Percentiles rank a stretch among this genome's conserved stretches.
Conservation (phyloP, 345 rosid genomes). For the Citrus medica region DNA sequence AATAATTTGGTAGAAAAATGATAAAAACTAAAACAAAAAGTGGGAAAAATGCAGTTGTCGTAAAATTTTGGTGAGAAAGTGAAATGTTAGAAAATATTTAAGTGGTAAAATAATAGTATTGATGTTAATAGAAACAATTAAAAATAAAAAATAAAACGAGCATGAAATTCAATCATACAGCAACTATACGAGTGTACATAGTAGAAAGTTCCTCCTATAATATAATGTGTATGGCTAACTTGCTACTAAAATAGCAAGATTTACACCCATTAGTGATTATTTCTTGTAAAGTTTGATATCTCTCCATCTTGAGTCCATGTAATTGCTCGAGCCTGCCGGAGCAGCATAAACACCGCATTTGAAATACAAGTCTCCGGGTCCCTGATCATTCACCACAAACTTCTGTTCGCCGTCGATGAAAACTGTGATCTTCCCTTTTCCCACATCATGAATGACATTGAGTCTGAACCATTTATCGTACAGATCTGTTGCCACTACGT, state of each 20-base stretch:
- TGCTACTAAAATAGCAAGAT: background rate
- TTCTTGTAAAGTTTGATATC: slow-evolving; percentile 36
- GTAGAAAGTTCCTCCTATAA: background rate
- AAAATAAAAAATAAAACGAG: background rate
- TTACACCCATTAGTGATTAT: background rate
- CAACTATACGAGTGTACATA: background rate
- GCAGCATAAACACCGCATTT: slow-evolving; percentile 42
- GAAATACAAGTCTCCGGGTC: slow-evolving; percentile 27
- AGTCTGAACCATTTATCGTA: slow-evolving; percentile 23
- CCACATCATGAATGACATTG: slow-evolving; percentile 30
- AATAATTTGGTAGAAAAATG: too few species aligned
- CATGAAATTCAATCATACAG: background rate
- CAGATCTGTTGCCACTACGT: slow-evolving; percentile 17
- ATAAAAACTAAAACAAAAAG: too few species aligned
- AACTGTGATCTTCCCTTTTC: slow-evolving; percentile 23
- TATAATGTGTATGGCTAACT: too few species aligned
- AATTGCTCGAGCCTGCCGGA: slow-evolving; percentile 25
- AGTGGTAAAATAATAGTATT: too few species aligned
- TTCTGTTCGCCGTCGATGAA: slow-evolving; percentile 25
- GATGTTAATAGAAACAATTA: background rate
- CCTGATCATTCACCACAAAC: slow-evolving; percentile 14
- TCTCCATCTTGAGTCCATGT: slow-evolving; percentile 40
- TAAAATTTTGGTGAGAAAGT: too few species aligned
- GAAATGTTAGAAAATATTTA: too few species aligned
- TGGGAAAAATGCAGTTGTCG: too few species aligned